A percentile compares a stretch with the other conserved stretches of the same genome.
Conservation (phyloP, 768 basidiomycete genomes). For the Kwoniella sp. region DNA sequence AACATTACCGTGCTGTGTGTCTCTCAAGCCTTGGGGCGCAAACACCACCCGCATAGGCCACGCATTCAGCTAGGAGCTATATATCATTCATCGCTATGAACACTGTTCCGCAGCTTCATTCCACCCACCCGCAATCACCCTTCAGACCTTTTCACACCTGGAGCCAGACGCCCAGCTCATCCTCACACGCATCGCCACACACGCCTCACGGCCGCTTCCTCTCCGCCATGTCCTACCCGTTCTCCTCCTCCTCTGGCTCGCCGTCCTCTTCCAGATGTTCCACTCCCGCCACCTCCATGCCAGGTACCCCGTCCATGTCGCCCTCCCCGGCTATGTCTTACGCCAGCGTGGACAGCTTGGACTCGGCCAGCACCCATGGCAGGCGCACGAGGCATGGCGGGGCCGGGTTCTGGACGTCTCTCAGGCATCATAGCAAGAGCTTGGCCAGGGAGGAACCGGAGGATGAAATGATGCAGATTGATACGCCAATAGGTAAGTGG, state of each 20-base stretch:
- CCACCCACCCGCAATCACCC: neutral
- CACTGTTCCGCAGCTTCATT: too few relatives aligned
- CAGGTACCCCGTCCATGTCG: conserved; percentile 5
- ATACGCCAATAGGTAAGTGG: conserved; percentile 18
- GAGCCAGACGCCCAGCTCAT: too few relatives aligned
- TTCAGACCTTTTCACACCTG: conserved; percentile 1
- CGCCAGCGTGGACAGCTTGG: conserved; percentile 4
- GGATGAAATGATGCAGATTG: conserved; percentile 24
- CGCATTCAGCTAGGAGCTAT: too few relatives aligned
- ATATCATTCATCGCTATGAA: too few relatives aligned
- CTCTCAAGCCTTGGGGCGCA: too few relatives aligned
- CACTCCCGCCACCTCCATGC: conserved; percentile 2
- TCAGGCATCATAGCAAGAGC: conserved; percentile 14
- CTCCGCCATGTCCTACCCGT: conserved; percentile 9
- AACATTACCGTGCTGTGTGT: too few relatives aligned
- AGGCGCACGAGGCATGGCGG: conserved; percentile 20
- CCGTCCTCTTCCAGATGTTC: conserved; percentile 9
- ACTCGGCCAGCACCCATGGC: neutral
- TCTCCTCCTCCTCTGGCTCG: conserved; percentile 1
- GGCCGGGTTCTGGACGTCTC: conserved; percentile 18
- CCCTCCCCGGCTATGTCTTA: conserved; percentile 2
- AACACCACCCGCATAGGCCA: too few relatives aligned
- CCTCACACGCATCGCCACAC: neutral
- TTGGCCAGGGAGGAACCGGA: conserved; percentile 13
- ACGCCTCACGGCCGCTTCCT: neutral